These are phyloP conservation scores for Stemphylium vesicarium DNA, from an alignment of 2,329 filamentous ascomycete genomes.

Conservation along the genomic window DNA sequence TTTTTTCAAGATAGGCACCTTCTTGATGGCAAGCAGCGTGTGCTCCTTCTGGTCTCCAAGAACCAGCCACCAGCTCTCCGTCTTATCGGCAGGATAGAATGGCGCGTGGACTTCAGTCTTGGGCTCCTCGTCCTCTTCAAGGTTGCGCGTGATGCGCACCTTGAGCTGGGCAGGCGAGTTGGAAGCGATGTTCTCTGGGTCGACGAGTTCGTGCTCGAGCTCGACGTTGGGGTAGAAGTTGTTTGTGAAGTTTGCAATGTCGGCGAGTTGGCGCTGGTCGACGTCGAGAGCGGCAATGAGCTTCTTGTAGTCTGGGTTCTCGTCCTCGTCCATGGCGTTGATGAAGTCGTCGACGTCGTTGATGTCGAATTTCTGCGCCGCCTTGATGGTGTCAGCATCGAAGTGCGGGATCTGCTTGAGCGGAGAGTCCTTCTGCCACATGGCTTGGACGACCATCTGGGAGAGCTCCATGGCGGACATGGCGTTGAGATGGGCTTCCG, in stretches of 20 bases:
- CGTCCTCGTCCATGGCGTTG: constrained; percentile 96
- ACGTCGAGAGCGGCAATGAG: constrained; percentile 81
- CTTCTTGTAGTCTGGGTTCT: constrained; percentile 80
- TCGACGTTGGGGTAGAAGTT: constrained; percentile 95
- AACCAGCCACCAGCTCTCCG: constrained; percentile 98
- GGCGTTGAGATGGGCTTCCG: constrained; percentile 93
- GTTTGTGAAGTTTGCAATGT: constrained; percentile 96
- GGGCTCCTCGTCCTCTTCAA: constrained; percentile 73
- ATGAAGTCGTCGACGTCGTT: constrained; percentile 98
- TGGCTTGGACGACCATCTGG: constrained; percentile 97
- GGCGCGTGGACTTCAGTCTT: constrained; percentile 90
- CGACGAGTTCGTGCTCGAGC: constrained; percentile 84
- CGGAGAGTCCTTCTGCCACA: constrained; percentile 98
- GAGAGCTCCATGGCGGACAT: constrained; percentile 99
- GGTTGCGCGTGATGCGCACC: constrained; percentile 82
- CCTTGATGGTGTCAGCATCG: constrained; percentile 79
- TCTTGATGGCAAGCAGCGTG: constrained; percentile 89
- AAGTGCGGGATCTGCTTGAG: constrained; percentile 99
- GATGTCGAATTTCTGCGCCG: constrained; percentile 79
- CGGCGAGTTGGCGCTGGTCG: constrained; percentile 78
- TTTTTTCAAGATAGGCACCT: constrained; percentile 82
- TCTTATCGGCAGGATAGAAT: constrained; percentile 90
- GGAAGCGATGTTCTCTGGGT: constrained; percentile 78
- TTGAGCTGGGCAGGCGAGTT: constrained; percentile 82
- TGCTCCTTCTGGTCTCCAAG: constrained; percentile 91